Conservation (phyloP, 1,284 basidiomycete genomes). For the Crucibulum parvulum region DNA sequence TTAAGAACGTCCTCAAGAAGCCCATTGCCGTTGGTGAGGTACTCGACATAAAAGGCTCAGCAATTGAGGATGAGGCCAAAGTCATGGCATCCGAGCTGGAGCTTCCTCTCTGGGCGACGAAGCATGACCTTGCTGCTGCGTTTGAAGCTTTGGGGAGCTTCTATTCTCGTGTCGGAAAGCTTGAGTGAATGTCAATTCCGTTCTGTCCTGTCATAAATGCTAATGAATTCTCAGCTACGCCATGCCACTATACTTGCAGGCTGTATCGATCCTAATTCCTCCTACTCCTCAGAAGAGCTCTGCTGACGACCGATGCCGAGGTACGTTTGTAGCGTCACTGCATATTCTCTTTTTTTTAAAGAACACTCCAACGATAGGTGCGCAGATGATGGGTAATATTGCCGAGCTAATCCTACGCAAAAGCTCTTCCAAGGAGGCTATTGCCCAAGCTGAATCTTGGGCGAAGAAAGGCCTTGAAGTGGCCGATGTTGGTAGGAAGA, state of each 20-base stretch:
- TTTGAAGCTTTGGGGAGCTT: slow-evolving; percentile 72
- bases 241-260: slow-evolving; percentile 69
- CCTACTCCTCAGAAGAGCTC: slow-evolving; percentile 45
- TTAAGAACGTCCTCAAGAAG: slow-evolving; percentile 45
- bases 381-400: slow-evolving; percentile 74
- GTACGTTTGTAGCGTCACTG: slow-evolving; percentile 34
- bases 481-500: slow-evolving; percentile 46
- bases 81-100: slow-evolving; percentile 56
- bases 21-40: slow-evolving; percentile 18
- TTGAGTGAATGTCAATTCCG: slow-evolving; percentile 54
- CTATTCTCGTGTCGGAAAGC: slow-evolving; percentile 63
- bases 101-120: slow-evolving; percentile 67
- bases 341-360: background rate
- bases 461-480: slow-evolving; percentile 60
- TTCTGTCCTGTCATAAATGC: background rate
- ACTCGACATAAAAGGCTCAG: background rate
- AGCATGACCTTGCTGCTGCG: slow-evolving; percentile 70
- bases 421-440: slow-evolving; percentile 47
- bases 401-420: slow-evolving; percentile 62
- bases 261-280: slow-evolving; percentile 69
- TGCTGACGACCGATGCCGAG: slow-evolving; percentile 64
- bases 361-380: slow-evolving; percentile 47
- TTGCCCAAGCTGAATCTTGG: slow-evolving; percentile 68
- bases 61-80: slow-evolving; percentile 7
- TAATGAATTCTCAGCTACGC: slow-evolving; percentile 55